Base-by-base conservation (phyloP, 2,329 filamentous ascomycete genomes). In the Fusarium pseudocircinatum region DNA sequence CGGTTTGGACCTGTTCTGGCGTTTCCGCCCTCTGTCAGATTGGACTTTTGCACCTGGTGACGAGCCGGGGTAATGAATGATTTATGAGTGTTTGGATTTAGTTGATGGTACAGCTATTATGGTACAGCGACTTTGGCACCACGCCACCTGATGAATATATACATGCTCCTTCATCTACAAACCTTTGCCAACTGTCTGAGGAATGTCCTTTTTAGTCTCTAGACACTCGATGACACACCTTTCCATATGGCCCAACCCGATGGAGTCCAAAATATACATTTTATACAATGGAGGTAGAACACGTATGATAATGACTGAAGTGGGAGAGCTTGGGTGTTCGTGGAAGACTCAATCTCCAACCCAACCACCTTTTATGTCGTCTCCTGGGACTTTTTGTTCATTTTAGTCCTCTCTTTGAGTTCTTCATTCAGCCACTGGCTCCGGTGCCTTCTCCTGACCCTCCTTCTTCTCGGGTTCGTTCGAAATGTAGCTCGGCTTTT, bases 61-160 rank as follows among this genome's bases (percentile, higher is more conserved):
- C 43, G 40, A 74, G 40, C 34, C 28, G 52, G 53, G 54, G 46
- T 44, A 57, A 64, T 52, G 65, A 60, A 63, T 58, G 63, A 68
- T 60, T 67, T 70, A 66, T 73, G 78, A 74, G 44, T 50, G 44
- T 64, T 75, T 76, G 68, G 40, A 71, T 78, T 69, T 72, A 58
- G 63, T 72, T 78, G 76, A 77, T 78, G 50, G 62, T 78, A 79
- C 75, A 78, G 64, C 60, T 78, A 78, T 78, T 73, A 73, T 69
- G 60, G 46, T 79, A 78, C 77, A 79, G 76, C 71, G 72, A 77
- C 65, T 70, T 70, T 64, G 74, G 75, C 77, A 70, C 50, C 60
- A 69, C 63, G 74, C 77, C 75, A 58, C 68, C 46, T 63, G 63
- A 72, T 50, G 54, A 67, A 63, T 69, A 69, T 59, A 69, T 67